Evolutionary conservation across 805 yeast genomes (phyloP), one percentile per base, ranked within the genome.

Genomic region (Teunomyces atbi): DNA sequence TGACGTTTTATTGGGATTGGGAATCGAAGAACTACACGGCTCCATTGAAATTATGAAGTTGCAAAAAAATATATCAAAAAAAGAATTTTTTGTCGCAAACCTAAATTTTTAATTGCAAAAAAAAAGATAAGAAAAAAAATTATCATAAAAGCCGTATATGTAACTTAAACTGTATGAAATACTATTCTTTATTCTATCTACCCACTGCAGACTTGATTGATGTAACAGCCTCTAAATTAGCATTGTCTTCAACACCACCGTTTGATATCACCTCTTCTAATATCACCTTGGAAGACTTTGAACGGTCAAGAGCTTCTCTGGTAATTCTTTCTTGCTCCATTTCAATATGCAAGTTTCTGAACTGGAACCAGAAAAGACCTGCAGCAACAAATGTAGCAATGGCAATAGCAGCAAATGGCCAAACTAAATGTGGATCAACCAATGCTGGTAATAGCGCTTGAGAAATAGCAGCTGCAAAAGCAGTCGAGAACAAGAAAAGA

Each of bases 391-490:
- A 60, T 38, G 72, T 70, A 1, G 71, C 75, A 32, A 60, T 59
- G 4, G 73, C 69, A 45, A 68, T 54, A 41, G 65, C 76, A 16
- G 64, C 69, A 49, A 71, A 73, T 19, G 76, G 74, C 65, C 74
- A 68, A 40, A 73, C 68, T 50, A 73, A 60, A 45, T 68, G 50
- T 7, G 77, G 77, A 52, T 73, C 77, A 18, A 52, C 51, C 50
- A 71, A 57, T 6, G 74, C 70, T 20, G 72, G 70, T 16, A 73
- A 63, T 44, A 67, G 58, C 26, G 69, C 76, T 47, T 68, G 72
- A 3, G 73, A 66, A 42, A 77, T 61, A 10, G 81, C 82, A 16
- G 80, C 72, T 4, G 80, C 66, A 48, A 77, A 44, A 3, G 82
- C 79, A 38, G 73, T 65, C 37, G 73, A 72, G 49, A 73, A 66